Base-by-base conservation (phyloP, 2,329 filamentous ascomycete species). In the Talaromyces sp. region DNA sequence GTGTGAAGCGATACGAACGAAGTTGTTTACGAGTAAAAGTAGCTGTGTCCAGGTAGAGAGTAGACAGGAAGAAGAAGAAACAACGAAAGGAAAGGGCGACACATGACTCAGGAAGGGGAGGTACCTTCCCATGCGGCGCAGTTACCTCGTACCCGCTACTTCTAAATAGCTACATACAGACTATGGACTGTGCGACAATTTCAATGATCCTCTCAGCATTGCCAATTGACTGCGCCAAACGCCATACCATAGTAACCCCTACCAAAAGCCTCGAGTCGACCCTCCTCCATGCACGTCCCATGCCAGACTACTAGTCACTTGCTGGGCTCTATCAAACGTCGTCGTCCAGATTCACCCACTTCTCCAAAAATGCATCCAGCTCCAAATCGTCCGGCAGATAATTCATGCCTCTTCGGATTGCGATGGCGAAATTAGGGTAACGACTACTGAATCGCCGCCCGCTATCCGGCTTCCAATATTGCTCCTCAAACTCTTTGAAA, bases 351-450 rank as follows among this genome's bases (percentile, higher is more conserved):
- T 37, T 60, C 62, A 60, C 69, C 70, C 70, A 74, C 60, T 73
- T 73, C 52, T 70, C 66, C 21, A 74, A 59, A 60, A 73, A 70
- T 39, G 63, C 64, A 52, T 74, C 71, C 61, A 74, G 12, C 54
- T 68, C 67, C 14, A 66, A 52, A 46, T 65, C 62, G 16, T 65
- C 62, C 11, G 60, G 46, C 5, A 59, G 33, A 23, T 54, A 18
- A n/a, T 28, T 23, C 7, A 25, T n/a, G 12, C 42, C 52, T 14
- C n/a, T 42, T 57, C 35, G 60, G 14, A 66, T 58, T 7, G 64
- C 44, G 5, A 64, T 40, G 5, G 65, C 61, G 18, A 64, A 60
- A 50, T 63, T 65, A 23, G 70, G 69, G 21, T 72, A 72, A 21
- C 69, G 65, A 31, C 69, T 72, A 55, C 70, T 72, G 48, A 71